These are phyloP conservation scores for Paramecium pentaurelia DNA, from an alignment of 73 alveolate species.

Conservation along the genomic window DNA sequence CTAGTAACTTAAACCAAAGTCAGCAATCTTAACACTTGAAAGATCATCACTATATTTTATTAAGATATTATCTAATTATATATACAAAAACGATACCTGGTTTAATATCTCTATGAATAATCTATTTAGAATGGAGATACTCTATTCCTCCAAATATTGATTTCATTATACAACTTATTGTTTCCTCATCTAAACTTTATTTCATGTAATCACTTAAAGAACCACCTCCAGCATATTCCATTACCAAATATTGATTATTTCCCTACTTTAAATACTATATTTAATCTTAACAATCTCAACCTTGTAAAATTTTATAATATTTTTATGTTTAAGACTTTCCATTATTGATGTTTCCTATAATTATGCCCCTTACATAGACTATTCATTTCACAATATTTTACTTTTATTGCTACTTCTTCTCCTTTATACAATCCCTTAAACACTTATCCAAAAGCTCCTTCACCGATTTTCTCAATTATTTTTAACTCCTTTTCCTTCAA, in stretches of 20 bases:
- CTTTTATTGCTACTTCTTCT: constrained; percentile 30
- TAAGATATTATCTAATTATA: constrained; percentile 47
- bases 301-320: constrained; percentile 47
- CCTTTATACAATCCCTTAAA: neutral
- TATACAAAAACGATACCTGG: constrained; percentile 38
- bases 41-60: constrained; percentile 26
- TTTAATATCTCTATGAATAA: constrained; percentile 73
- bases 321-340: constrained; percentile 53
- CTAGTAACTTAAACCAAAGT: constrained; percentile 54
- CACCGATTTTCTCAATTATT: constrained; percentile 5
- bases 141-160: constrained; percentile 46
- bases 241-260: neutral
- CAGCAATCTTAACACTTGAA: constrained; percentile 49
- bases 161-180: neutral
- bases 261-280: neutral
- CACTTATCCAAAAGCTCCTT: constrained; percentile 39
- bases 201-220: neutral
- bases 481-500: neutral
- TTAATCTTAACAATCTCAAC: neutral
- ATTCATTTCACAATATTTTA: neutral
- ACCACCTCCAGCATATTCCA: constrained; percentile 52
- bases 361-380: neutral
- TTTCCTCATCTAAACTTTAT: neutral
- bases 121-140: constrained; percentile 61
- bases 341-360: constrained; percentile 54